These are phyloP conservation scores for Chrysoporthe puriensis DNA, from an alignment of 2,329 filamentous ascomycete species.

Conservation along the genomic window DNA sequence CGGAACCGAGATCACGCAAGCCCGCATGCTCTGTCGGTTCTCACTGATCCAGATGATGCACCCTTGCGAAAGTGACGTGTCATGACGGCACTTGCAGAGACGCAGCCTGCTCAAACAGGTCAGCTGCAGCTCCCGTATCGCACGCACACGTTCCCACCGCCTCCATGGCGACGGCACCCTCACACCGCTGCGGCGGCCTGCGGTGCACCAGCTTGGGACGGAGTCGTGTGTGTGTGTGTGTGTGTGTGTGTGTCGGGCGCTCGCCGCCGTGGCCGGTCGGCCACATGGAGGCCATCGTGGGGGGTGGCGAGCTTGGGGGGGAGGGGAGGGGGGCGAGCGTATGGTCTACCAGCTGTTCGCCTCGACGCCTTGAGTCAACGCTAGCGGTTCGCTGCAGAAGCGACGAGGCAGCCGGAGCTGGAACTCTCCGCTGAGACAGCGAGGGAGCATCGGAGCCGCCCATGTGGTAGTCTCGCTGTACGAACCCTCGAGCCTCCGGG, in stretches of 20 bases:
- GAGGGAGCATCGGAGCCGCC: conserved; percentile 21
- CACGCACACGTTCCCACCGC: conserved; percentile 1
- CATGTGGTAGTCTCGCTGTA: conserved; percentile 16
- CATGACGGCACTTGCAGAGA: not conserved
- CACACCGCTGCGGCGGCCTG: conserved; percentile 2
- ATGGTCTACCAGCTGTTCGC: conserved; percentile 10
- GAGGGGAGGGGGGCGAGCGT: too few relatives aligned
- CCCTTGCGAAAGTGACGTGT: conserved; percentile 1
- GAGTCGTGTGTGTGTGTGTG: too few relatives aligned
- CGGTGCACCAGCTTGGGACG: not conserved
- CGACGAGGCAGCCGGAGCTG: conserved; percentile 19
- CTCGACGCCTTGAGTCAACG: conserved; percentile 18
- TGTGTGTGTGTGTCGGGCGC: conserved; percentile 8
- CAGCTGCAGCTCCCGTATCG: conserved; percentile 8
- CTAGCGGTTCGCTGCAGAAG: conserved; percentile 29
- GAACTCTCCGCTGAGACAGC: conserved; percentile 17
- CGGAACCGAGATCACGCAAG: conserved; percentile 5
- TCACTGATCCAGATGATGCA: conserved; percentile 6
- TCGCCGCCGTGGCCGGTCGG: conserved; percentile 12
- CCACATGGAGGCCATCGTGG: conserved; percentile 7
- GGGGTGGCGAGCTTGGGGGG: not conserved
- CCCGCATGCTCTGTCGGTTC: not conserved
- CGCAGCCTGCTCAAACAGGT: conserved; percentile 3
- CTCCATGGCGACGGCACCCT: not conserved
- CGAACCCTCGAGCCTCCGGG: conserved; percentile 6